These are phyloP conservation scores for Murraya koenigii DNA, from an alignment of 345 rosid species.

Conservation along the genomic window DNA sequence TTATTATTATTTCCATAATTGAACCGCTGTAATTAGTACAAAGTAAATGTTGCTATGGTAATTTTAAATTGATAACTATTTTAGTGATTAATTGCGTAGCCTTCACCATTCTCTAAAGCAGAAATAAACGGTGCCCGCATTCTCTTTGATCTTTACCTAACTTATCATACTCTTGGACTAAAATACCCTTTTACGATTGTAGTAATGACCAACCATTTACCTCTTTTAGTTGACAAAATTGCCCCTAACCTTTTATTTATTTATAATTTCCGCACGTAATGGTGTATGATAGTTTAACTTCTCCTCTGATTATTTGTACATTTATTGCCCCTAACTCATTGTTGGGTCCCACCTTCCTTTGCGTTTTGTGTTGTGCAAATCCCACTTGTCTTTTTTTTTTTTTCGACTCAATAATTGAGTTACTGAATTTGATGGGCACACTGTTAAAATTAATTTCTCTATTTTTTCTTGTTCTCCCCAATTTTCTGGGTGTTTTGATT, in stretches of 20 bases:
- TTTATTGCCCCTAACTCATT: conserved; percentile 27
- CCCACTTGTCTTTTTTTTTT: conserved; percentile 9
- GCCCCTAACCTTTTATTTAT: not conserved
- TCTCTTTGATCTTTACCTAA: not conserved
- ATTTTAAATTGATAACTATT: too few relatives aligned
- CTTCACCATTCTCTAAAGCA: not conserved
- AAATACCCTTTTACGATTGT: not conserved
- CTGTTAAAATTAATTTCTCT: not conserved
- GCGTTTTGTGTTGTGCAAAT: conserved; percentile 1
- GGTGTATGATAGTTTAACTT: not conserved
- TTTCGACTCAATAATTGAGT: conserved; percentile 33
- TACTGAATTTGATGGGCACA: conserved; percentile 17
- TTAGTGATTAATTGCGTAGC: not conserved
- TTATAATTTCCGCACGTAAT: not conserved
- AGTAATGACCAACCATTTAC: not conserved
- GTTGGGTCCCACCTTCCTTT: conserved; percentile 23
- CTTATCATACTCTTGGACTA: not conserved
- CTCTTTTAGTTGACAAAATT: not conserved
- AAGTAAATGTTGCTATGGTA: too few relatives aligned
- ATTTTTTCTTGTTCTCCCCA: not conserved
- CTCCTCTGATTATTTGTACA: conserved; percentile 11
- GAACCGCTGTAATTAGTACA: too few relatives aligned
- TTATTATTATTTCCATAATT: too few relatives aligned
- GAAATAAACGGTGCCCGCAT: not conserved
- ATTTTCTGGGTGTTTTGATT: not conserved